Conservation (phyloP, 495 filamentous ascomycete genomes). For the Chaetomium tenue region DNA sequence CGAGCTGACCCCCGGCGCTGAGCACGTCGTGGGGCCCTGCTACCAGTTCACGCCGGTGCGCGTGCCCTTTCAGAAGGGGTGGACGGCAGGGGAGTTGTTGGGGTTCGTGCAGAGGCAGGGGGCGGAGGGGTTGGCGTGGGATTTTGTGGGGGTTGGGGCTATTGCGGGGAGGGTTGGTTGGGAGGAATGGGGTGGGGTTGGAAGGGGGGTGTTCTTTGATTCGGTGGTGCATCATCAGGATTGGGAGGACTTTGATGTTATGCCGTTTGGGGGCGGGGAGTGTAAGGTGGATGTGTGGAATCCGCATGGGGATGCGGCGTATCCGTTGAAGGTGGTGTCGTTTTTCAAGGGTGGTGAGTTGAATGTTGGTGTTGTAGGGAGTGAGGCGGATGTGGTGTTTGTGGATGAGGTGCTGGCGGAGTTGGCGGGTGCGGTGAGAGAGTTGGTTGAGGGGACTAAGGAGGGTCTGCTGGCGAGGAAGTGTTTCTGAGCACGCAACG, state of each 20-base stretch:
- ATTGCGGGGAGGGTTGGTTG: conserved; percentile 35
- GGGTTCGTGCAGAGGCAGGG: conserved; percentile 41
- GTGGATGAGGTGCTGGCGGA: conserved; percentile 8
- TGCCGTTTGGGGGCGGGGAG: conserved; percentile 30
- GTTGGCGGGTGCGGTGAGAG: not conserved
- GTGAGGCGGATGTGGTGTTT: not conserved
- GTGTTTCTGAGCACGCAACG: no score
- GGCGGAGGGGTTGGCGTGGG: conserved; percentile 37
- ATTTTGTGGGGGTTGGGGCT: conserved; percentile 39
- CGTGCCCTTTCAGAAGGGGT: conserved; percentile 30
- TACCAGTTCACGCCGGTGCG: conserved; percentile 48
- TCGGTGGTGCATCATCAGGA: conserved; percentile 48
- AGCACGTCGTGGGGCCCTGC: conserved; percentile 42
- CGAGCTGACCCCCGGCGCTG: conserved; percentile 44
- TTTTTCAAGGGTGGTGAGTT: conserved; percentile 10
- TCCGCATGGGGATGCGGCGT: conserved; percentile 17
- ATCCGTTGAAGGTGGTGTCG: conserved; percentile 16
- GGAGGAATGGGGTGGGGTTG: not conserved
- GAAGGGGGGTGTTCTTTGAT: conserved; percentile 40
- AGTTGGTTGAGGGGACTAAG: not conserved
- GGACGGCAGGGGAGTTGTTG: conserved; percentile 37
- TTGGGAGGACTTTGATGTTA: conserved; percentile 43
- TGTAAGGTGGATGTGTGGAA: conserved; percentile 15
- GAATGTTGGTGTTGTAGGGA: conserved; percentile 19
- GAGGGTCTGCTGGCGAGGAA: not conserved